A percentile compares a stretch with the other conserved stretches of the same genome.
Evolutionary conservation across 495 filamentous ascomycete genomes (phyloP).

Genomic region (Neurospora cerealis): DNA sequence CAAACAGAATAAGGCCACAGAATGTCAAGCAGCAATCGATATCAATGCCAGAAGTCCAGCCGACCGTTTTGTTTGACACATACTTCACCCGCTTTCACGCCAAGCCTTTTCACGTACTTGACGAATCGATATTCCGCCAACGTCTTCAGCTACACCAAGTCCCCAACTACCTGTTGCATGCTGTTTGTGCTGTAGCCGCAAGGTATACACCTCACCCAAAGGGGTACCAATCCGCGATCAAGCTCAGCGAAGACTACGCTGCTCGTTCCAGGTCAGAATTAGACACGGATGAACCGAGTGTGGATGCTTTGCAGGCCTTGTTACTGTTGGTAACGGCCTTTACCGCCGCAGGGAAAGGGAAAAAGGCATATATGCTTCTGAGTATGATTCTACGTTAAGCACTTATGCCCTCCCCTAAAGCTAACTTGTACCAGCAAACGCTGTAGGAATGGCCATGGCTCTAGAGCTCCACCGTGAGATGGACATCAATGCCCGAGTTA

Average conservation of each 20-base stretch:
- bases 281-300: constrained; percentile 67
- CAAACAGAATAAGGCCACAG: background rate
- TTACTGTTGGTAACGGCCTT: constrained; percentile 66
- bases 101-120: constrained; percentile 68
- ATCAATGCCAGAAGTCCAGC: constrained; percentile 25
- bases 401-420: background rate
- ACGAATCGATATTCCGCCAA: constrained; percentile 61
- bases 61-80: constrained; percentile 57
- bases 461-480: constrained; percentile 66
- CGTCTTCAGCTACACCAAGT: constrained; percentile 55
- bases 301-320: constrained; percentile 65
- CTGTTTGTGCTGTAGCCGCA: constrained; percentile 62
- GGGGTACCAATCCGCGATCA: constrained; percentile 50
- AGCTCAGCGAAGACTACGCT: constrained; percentile 56
- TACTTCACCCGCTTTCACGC: constrained; percentile 70
- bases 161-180: constrained; percentile 51
- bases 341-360: constrained; percentile 68
- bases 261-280: constrained; percentile 54
- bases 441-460: constrained; percentile 70
- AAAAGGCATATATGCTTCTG: constrained; percentile 77
- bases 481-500: constrained; percentile 44
- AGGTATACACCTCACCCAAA: constrained; percentile 55
- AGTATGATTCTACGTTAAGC: constrained; percentile 35
- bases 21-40: background rate
- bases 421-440: constrained; percentile 45